Percentiles rank a stretch among this genome's conserved stretches.
These are phyloP conservation scores for Ophiostoma himal-ulmi DNA, from an alignment of 2,329 filamentous ascomycete species.

Conservation along the genomic window DNA sequence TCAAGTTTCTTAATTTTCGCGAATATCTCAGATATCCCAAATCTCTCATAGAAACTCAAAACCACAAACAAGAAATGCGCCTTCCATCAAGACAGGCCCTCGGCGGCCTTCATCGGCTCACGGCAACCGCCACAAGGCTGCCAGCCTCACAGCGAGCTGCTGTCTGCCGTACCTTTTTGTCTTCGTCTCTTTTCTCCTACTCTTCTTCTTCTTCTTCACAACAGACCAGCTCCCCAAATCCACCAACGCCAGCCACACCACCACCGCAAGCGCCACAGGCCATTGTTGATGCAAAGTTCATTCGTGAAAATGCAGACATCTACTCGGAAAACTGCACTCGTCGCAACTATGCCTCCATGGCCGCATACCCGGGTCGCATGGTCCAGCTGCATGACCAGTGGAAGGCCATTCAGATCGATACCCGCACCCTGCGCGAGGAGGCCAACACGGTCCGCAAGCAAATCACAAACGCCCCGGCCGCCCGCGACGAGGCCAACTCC, in stretches of 20 bases:
- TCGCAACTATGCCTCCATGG: slow-evolving; percentile 67
- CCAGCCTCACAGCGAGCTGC: not conserved
- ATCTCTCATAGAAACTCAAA: not conserved
- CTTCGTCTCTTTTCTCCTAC: not conserved
- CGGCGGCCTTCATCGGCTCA: not conserved
- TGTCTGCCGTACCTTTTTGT: not conserved
- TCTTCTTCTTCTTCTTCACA: not conserved
- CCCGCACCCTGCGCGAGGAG: slow-evolving; percentile 56
- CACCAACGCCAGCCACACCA: not conserved
- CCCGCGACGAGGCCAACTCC: slow-evolving; percentile 39
- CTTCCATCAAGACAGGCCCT: not conserved
- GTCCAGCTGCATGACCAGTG: slow-evolving; percentile 50
- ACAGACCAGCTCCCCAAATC: not conserved
- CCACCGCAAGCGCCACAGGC: slow-evolving; percentile 55
- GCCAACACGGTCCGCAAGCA: slow-evolving; percentile 59
- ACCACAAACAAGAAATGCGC: not conserved
- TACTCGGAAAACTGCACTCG: slow-evolving; percentile 78
- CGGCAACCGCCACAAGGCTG: not conserved
- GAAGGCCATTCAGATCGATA: slow-evolving; percentile 55
- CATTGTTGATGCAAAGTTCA: slow-evolving; percentile 77
- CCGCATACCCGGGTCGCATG: slow-evolving; percentile 52
- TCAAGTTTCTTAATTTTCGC: not conserved
- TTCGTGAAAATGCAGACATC: slow-evolving; percentile 74
- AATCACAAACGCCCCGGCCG: slow-evolving; percentile 48
- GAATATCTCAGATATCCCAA: not conserved